Conservation (phyloP, 352 stramenopile genomes). For the Globisporangium echinulatum region DNA sequence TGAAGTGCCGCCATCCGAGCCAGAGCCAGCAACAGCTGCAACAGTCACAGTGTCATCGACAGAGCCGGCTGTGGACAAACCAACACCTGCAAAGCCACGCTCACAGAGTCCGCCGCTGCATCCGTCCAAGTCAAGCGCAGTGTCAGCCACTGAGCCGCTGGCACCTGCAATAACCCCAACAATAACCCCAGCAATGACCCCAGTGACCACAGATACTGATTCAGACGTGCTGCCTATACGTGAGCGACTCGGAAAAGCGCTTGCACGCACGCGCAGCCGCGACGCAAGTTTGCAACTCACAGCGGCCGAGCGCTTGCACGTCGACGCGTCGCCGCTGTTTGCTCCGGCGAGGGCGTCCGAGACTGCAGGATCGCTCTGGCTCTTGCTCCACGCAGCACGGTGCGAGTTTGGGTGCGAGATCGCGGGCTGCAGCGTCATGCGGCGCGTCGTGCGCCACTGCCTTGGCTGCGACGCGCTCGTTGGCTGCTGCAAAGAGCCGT, state of each 20-base stretch:
- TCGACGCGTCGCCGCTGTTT: constrained; percentile 57
- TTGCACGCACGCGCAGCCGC: constrained; percentile 10
- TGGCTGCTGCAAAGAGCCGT: constrained; percentile 58
- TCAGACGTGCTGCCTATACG: constrained; percentile 7
- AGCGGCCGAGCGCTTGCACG: constrained; percentile 38
- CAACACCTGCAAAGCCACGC: constrained; percentile 10
- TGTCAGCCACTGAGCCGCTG: not conserved
- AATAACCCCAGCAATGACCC: no score
- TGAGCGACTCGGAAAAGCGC: constrained; percentile 14
- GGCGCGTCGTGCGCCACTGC: constrained; percentile 59
- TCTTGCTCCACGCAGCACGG: constrained; percentile 48
- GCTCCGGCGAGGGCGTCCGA: constrained; percentile 36
- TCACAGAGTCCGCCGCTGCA: constrained; percentile 18
- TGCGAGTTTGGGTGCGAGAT: constrained; percentile 50
- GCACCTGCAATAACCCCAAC: no score
- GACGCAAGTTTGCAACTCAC: constrained; percentile 19
- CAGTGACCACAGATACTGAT: no score
- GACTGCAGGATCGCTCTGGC: constrained; percentile 63
- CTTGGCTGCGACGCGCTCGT: constrained; percentile 47
- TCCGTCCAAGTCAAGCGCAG: constrained; percentile 4
- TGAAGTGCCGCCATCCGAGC: constrained; percentile 22
- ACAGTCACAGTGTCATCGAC: constrained; percentile 4
- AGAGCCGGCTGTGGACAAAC: constrained; percentile 6
- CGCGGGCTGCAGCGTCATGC: constrained; percentile 58
- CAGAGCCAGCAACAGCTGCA: constrained; percentile 1